Base-by-base conservation (phyloP, 148 eudicot species). In the Cornus controversa region DNA sequence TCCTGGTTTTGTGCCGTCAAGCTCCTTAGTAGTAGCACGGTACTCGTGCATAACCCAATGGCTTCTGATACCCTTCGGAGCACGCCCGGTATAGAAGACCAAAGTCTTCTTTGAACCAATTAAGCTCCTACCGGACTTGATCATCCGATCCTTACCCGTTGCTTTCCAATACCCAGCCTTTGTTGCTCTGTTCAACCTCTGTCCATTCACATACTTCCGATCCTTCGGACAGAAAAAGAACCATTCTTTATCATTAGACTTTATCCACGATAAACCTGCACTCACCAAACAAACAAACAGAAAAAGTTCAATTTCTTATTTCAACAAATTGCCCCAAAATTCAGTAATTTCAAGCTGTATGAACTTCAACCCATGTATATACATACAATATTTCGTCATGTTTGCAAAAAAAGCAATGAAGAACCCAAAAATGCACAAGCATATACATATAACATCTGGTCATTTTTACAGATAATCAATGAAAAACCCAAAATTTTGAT, bases 1-100 rank as follows among this genome's bases (percentile, higher is more conserved):
- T 1, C 98, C 99, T 1, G 99, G 95, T 50, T 84, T 82, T 9
- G 93, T 87, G 71, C 99, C 98, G 80, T 96, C 98, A 18, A 96
- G 92, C 57, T 89, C 94, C 76, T 76, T 72, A 62, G 84, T 85
- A 9, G 94, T 93, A 18, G 99, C 78, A 45, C 91, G 90, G 75
- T 96, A 96, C 90, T 96, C 99, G 50, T 96, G 99, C 69, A 96
- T 96, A 54, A 96, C 97, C 99, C 99, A 96, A 79, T 87, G 66
- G 54, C 91, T 92, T 69, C 98, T 86, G 82, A 85, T 67, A 36
- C 99, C 99, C 67, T 88, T 91, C 1, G 99, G 99, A 71, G 99
- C 98, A 70, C 98, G 93, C 11, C 99, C 98, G 8, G 73, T 85
- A 64, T 96, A 91, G 82, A 93, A 93, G 5, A 92, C 99, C 77